Evolutionary conservation across 352 stramenopile species (phyloP), one percentile per base, ranked within the genome.

Genomic region (Ophiocytium majus): DNA sequence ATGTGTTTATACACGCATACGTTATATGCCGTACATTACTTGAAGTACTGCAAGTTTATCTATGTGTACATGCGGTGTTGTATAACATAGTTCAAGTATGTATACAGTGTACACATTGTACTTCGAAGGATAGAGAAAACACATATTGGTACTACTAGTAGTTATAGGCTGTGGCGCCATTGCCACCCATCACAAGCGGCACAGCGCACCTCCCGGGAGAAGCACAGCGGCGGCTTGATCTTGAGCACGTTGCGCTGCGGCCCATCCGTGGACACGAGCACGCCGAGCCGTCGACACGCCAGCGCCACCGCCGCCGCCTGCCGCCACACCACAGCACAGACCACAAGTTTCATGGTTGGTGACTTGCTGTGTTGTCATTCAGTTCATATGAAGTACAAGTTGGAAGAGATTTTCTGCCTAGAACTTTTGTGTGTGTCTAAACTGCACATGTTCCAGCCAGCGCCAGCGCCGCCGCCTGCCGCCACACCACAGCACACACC

Each of bases 151-250:
- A n/a, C 43, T 57, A 14, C 43, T 14, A 14, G 43, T 14, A 5
- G 43, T 57, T 57, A 14, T 14, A 14, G 5, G 43, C 43, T 57
- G 43, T 14, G 5, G 43, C 43, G 43, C 43, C 14, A 57, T 14
- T 57, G 43, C n/a, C n/a, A n/a, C n/a, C n/a, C n/a, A n/a, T n/a
- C n/a, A n/a, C n/a, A n/a, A n/a, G n/a, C n/a, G n/a, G n/a, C n/a
- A 57, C 5, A 5, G 14, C 43, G 5, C 5, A 57, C 43, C 5
- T 57, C 43, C 14, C 43, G 5, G 43, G 43, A 57, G 63, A 91
- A 91, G 79, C 19, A 63, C 64, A 91, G 28, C 28, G 89, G 89
- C 0, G 89, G 89, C 86, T 91, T 91, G 28, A 91, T 86, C 49
- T 91, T 90, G 23, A 91, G 23, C 0, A 91, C 86, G 63, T 91